Conservation (phyloP, 192 early-diverging fungal species). For the Podila epicladia region DNA sequence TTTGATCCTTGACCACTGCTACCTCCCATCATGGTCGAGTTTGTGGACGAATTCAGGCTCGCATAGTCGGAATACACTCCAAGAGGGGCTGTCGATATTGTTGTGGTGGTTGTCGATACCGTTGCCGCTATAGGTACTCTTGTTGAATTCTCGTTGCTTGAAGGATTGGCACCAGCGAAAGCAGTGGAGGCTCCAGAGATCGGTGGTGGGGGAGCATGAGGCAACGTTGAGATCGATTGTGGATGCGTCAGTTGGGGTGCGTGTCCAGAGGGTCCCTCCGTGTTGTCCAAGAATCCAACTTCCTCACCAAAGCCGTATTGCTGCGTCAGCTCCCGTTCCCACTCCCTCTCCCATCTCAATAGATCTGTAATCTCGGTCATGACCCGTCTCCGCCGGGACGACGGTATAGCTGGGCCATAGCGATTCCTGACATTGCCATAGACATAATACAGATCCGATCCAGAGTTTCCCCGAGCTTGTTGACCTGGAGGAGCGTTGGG, state of each 20-base stretch:
- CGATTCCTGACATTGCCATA: constrained; percentile 34
- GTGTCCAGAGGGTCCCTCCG: not conserved
- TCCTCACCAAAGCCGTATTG: constrained; percentile 7
- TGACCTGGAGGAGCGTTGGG: not conserved
- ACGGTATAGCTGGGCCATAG: constrained; percentile 9
- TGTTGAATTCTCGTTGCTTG: too few relatives aligned
- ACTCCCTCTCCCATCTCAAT: constrained; percentile 33
- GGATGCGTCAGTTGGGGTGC: too few relatives aligned
- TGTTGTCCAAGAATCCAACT: not conserved
- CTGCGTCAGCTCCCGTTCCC: constrained; percentile 29
- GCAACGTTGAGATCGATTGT: too few relatives aligned
- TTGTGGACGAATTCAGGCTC: too few relatives aligned
- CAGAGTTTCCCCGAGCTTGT: not conserved
- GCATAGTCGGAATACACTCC: too few relatives aligned
- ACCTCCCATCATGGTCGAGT: not conserved
- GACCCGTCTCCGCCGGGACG: constrained; percentile 13
- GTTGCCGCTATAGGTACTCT: too few relatives aligned
- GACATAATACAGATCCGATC: constrained; percentile 18
- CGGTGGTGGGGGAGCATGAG: too few relatives aligned
- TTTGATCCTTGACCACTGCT: too few relatives aligned
- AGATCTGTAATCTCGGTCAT: constrained; percentile 40
- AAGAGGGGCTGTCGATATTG: too few relatives aligned
- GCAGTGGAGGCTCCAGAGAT: too few relatives aligned
- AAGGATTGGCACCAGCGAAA: too few relatives aligned
- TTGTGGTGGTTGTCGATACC: too few relatives aligned